These are phyloP conservation scores for Nicotiana sylvestris DNA, from an alignment of 257 asterid genomes.

Conservation along the genomic window DNA sequence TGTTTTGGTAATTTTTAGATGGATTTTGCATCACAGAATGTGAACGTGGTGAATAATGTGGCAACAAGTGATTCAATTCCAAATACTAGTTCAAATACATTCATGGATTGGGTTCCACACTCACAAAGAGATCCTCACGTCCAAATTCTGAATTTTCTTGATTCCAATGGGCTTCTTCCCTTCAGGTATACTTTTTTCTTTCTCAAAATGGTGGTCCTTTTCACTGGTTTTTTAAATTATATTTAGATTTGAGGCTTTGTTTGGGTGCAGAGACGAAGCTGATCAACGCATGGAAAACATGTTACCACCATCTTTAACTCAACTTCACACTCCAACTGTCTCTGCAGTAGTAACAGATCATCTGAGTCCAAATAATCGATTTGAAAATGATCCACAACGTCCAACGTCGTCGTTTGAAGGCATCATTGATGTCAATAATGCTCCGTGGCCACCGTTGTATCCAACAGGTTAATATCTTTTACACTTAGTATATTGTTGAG, in stretches of 20 bases:
- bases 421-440: conserved; percentile 56
- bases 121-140: conserved; percentile 56
- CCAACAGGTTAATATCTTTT: conserved; percentile 42
- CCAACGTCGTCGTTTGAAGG: conserved; percentile 41
- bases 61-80: conserved; percentile 32
- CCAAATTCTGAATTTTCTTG: conserved; percentile 70
- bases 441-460: conserved; percentile 63
- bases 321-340: conserved; percentile 39
- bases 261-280: conserved; percentile 42
- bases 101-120: conserved; percentile 62
- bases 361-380: conserved; percentile 42
- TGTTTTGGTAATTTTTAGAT: conserved; percentile 28
- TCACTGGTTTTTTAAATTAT: no score
- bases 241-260: not conserved
- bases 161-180: conserved; percentile 61
- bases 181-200: conserved; percentile 33
- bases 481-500: not conserved
- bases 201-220: not conserved
- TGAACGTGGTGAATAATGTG: conserved; percentile 15
- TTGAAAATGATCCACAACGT: conserved; percentile 50
- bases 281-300: conserved; percentile 44
- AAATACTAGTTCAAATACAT: conserved; percentile 25
- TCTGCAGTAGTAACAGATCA: conserved; percentile 23
- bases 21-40: conserved; percentile 33
- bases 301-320: conserved; percentile 37